Base-by-base conservation (phyloP, 306 rosid species). In the Crotalaria pallida region DNA sequence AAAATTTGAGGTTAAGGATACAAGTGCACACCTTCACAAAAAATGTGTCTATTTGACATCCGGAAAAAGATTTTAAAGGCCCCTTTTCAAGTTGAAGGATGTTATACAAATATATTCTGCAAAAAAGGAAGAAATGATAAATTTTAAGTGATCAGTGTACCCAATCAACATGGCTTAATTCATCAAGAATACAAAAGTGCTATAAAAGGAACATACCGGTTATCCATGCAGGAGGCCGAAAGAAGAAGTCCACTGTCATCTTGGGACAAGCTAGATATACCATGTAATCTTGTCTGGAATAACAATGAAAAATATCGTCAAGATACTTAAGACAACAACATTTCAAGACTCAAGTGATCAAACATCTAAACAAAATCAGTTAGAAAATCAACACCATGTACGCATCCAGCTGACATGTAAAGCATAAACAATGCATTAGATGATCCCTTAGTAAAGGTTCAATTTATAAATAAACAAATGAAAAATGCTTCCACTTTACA, bases 181-280 rank as follows among this genome's bases (percentile, higher is more conserved):
- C 61, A 56, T 73, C 36, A 38, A 52, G 17, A 59, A 43, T 10
- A 12, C 5, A 74, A 64, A 27, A 44, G 57, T 19, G 36, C 44
- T 44, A 15, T 16, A 65, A 57, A 31, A 41, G 65, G 40, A 41
- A 44, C 76, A 41, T 87, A 95, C 99, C 96, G 81, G 76, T 79
- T 86, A 77, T 95, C 96, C 96, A 87, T 91, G 88, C 99, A 95
- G 10, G 99, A 91, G 47, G 99, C 96, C 44, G 96, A 81, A 71
- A 95, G 82, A 64, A 83, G 76, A 64, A 89, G 72, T 55, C 99
- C 99, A 79, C 79, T 88, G 10, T 67, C 82, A 80, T 95, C 99
- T 81, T 95, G 99, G 69, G 99, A 95, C 85, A 95, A 63, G 85
- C 99, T 89, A 68, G 99, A 87, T 80, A 91, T 84, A 56, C 99